Base-by-base conservation (phyloP, 345 rosid genomes). In the Populus simonii region DNA sequence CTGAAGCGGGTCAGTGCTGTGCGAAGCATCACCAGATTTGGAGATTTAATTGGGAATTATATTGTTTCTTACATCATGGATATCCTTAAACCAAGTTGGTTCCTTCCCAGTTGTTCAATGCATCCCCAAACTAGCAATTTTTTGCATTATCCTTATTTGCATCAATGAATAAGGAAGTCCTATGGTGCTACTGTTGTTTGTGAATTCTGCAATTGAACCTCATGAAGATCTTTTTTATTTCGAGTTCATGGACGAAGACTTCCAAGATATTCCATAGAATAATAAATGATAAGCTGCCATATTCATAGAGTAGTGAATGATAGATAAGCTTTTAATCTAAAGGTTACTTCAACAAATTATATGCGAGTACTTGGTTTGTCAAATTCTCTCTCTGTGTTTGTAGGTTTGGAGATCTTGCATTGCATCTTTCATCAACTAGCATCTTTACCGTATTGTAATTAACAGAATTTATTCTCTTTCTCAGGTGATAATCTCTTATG, bases 401-500 rank as follows among this genome's bases (percentile, higher is more conserved):
- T 36, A 36, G 23, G 15, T 36, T 36, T 36, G 39, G 16, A 9
- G 61, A 29, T 27, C 15, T 20, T 53, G 16, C 35, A 11, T 18
- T 49, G 2, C 25, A 47, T 10, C 49, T 35, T 35, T 15, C 12
- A 5, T 72, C 27, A 18, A 8, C 22, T 11, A 17, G 38, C 38
- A 27, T 47, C 10, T 5, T n/a, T 63, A 41, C 66, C 33, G 10
- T 39, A 27, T 68, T 70, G 6, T 7, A 41, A 57, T 12, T 45
- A 27, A 11, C 63, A 79, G 6, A n/a, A 9, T 43, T 12, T 20
- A 6, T 11, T 80, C 39, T 72, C 38, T 5, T 23, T 71, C 36
- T n/a, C 79, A 76, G 83, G 83, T 66, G 70, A 66, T 67, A 29
- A 41, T 17, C 29, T 53, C 11, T 75, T 23, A 59, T 31, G 65